Conservation (phyloP, 352 stramenopile genomes). For the Phytopythium kandeliae region DNA sequence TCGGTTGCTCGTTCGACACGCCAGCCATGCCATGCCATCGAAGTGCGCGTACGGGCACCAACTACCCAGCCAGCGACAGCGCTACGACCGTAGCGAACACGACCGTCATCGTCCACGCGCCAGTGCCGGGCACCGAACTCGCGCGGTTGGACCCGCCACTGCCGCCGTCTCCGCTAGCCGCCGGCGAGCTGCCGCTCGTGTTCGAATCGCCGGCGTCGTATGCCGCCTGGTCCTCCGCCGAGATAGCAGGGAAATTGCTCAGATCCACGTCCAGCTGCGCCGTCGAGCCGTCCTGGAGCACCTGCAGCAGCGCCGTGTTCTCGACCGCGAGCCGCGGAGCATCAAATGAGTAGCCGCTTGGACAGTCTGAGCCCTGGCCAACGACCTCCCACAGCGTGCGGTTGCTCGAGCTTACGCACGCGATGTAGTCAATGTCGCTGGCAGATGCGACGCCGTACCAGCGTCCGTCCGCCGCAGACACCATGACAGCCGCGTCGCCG, state of each 20-base stretch:
- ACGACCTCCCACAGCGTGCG: constrained; percentile 43
- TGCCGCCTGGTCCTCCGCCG: constrained; percentile 29
- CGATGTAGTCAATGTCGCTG: constrained; percentile 36
- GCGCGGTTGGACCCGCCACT: constrained; percentile 1
- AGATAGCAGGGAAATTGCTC: constrained; percentile 36
- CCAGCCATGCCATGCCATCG: no score
- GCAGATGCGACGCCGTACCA: constrained; percentile 45
- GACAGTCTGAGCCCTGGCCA: constrained; percentile 35
- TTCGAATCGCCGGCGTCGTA: constrained; percentile 25
- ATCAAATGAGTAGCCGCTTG: constrained; percentile 23
- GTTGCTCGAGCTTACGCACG: constrained; percentile 47
- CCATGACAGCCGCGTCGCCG: constrained; percentile 28
- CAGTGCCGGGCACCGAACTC: not conserved
- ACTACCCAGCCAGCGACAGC: not conserved
- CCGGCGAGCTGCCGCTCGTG: constrained; percentile 17
- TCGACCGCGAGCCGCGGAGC: constrained; percentile 40
- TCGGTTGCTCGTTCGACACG: no score
- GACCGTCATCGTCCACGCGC: not conserved
- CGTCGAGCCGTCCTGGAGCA: constrained; percentile 22
- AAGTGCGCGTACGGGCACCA: no score
- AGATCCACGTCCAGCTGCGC: constrained; percentile 49
- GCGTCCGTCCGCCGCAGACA: constrained; percentile 41
- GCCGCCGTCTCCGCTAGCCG: constrained; percentile 4
- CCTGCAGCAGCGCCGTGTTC: constrained; percentile 33
- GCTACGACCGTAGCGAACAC: not conserved